A percentile compares a stretch with the other conserved stretches of the same genome.
phyloP scores from a whole-genome alignment of 2,329 filamentous ascomycete genomes.

The Ophiostoma ulmi region DNA sequence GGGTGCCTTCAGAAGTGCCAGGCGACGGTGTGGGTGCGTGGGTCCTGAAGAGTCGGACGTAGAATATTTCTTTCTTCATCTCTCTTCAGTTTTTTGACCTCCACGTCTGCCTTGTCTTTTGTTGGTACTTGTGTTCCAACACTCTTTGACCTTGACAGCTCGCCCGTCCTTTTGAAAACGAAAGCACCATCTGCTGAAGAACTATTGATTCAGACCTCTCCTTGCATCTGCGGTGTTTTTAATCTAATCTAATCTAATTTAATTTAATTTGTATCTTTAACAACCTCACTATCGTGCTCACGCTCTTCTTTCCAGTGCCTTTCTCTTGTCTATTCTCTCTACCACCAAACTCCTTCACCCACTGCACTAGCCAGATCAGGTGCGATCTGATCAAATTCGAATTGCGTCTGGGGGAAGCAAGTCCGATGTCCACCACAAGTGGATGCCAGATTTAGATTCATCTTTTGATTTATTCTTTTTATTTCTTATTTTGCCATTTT shows the following conservation, averaged over 20 bases:
- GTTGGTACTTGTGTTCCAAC: not conserved
- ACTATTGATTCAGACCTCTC: not conserved
- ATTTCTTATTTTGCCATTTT: not conserved
- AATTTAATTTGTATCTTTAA: too few species aligned
- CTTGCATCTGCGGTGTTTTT: not conserved
- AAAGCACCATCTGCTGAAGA: not conserved
- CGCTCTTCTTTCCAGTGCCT: not conserved
- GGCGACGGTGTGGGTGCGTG: slow-evolving; percentile 3
- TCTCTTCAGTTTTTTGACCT: not conserved
- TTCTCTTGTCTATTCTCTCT: not conserved
- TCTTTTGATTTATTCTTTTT: not conserved
- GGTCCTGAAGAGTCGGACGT: slow-evolving; percentile 12
- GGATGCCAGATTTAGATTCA: slow-evolving; percentile 10
- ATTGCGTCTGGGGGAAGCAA: slow-evolving; percentile 13
- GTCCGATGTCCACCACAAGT: not conserved
- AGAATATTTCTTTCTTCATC: slow-evolving; percentile 1
- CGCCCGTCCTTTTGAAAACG: not conserved
- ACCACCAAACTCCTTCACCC: not conserved
- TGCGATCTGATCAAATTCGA: slow-evolving; percentile 15
- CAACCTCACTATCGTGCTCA: not conserved
- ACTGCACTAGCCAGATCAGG: not conserved
- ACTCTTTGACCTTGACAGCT: not conserved
- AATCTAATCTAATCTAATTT: too few species aligned
- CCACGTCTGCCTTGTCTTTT: not conserved
- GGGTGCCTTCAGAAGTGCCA: slow-evolving; percentile 6